phyloP scores from a whole-genome alignment of 2,329 filamentous ascomycete species.

The Sarocladium oryzae region DNA sequence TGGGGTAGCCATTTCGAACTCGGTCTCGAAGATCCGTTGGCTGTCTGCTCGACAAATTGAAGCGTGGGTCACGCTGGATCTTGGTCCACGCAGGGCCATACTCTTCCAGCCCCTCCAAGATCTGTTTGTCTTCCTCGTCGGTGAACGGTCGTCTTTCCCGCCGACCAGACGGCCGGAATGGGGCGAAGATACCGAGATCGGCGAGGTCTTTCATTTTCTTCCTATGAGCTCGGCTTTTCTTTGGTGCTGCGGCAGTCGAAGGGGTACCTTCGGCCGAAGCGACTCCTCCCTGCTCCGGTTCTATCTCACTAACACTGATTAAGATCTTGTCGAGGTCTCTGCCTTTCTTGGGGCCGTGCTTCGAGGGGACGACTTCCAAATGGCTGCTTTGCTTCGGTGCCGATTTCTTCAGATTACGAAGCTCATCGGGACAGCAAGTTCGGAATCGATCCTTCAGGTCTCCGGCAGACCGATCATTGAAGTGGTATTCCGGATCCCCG shows the following conservation, averaged over 20 bases:
- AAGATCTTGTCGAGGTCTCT: conserved; percentile 50
- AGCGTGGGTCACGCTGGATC: conserved; percentile 54
- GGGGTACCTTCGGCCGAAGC: neutral
- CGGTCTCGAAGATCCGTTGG: conserved; percentile 59
- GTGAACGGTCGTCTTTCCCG: conserved; percentile 56
- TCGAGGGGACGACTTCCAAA: conserved; percentile 16
- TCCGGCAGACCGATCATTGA: conserved; percentile 54
- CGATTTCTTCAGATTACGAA: conserved; percentile 35
- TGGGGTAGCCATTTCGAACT: conserved; percentile 57
- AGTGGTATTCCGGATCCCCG: conserved; percentile 53
- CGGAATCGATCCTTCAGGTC: conserved; percentile 62
- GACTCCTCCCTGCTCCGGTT: conserved; percentile 20
- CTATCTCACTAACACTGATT: conserved; percentile 35
- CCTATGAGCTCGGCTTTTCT: conserved; percentile 47
- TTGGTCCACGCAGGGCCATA: conserved; percentile 61
- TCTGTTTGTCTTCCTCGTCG: conserved; percentile 56
- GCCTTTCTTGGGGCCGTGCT: conserved; percentile 39
- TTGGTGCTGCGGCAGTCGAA: conserved; percentile 14
- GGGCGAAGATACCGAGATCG: conserved; percentile 53
- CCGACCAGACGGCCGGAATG: conserved; percentile 56
- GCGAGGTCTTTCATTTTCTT: conserved; percentile 50
- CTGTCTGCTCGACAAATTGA: conserved; percentile 51
- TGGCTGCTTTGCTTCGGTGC: conserved; percentile 20
- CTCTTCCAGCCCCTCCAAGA: conserved; percentile 50
- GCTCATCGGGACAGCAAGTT: conserved; percentile 57